Conservation (phyloP, 2,329 filamentous ascomycete species). For the Davidsoniella australis region DNA sequence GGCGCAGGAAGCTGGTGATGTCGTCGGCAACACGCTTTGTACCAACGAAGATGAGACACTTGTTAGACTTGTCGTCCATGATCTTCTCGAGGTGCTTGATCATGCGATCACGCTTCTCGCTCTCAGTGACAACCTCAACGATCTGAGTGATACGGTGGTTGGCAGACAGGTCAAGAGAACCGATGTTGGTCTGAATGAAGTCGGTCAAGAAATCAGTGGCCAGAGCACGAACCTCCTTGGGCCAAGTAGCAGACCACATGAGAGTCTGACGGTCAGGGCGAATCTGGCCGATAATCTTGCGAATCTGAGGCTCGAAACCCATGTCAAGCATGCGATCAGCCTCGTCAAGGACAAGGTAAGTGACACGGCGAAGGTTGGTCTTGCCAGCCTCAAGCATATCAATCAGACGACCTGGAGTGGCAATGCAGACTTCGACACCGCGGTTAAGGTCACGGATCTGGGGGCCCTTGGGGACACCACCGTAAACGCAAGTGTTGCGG, state of each 20-base stretch:
- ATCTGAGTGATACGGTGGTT: constrained; percentile 97
- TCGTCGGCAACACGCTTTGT: constrained; percentile 95
- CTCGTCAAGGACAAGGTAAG: constrained; percentile 95
- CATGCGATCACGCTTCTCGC: constrained; percentile 96
- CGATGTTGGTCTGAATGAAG: constrained; percentile 98
- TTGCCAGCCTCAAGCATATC: constrained; percentile 97
- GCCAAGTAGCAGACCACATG: constrained; percentile 99
- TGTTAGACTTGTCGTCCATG: constrained; percentile 93
- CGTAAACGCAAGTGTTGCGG: constrained; percentile 96
- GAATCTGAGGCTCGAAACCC: constrained; percentile 99
- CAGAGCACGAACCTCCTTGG: constrained; percentile 89
- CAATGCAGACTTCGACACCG: constrained; percentile 96
- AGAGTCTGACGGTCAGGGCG: constrained; percentile 95
- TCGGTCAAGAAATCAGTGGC: constrained; percentile 82
- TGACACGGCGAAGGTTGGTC: constrained; percentile 94
- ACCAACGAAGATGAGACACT: constrained; percentile 85
- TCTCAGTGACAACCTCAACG: constrained; percentile 87
- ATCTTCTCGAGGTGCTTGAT: constrained; percentile 94
- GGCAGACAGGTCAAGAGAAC: constrained; percentile 86
- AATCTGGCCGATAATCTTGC: constrained; percentile 96
- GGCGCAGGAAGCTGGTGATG: constrained; percentile 90
- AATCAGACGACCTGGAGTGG: constrained; percentile 91
- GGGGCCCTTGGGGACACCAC: constrained; percentile 92
- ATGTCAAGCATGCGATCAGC: constrained; percentile 99
- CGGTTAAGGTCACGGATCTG: constrained; percentile 90